Base-by-base conservation (phyloP, 371 early-diverging fungal genomes). In the Parasitella parasitica region DNA sequence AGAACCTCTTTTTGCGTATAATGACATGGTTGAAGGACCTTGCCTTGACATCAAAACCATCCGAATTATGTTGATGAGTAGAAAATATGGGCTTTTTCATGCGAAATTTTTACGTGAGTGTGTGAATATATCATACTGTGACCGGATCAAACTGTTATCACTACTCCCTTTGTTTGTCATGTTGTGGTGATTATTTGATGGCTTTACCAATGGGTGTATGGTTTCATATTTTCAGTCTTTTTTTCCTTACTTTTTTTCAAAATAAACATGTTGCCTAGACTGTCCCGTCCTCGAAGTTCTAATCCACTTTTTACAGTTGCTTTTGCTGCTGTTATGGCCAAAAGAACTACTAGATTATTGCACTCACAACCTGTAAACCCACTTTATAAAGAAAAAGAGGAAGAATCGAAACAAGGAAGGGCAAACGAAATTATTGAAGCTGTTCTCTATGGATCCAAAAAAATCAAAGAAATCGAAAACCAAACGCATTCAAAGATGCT, bases 401-500 rank as follows among this genome's bases (percentile, higher is more conserved):
- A 57, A 3, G 51, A 46, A 7, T 3, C 56, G n/a, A 57, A 57
- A 24, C 56, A 57, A 41, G 51, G 64, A 32, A 55, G 65, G 24
- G 70, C 63, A 15, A 70, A 65, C 34, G 71, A 67, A 48, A 77
- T 89, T 11, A 73, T 91, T 22, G 85, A 82, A 62, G 75, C 86
- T 18, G 78, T 91, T 28, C 69, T 91, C 41, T 86, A 88, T 68
- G 91, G 91, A 22, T 82, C 81, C 6, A 80, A 84, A 50, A 67
- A 77, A 60, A 78, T 73, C 20, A 69, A 72, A 35, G 81, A 81
- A 61, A 78, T 83, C 52, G 81, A 80, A 30, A 65, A 66, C 13
- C 76, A 78, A 55, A 86, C 89, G 8, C 81, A 88, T 66, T 86
- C 86, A 32, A 89, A 90, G 66, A 71, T 85, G 39, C 60, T 94